A percentile compares a stretch with the other conserved stretches of the same genome.
These are phyloP conservation scores for Candida odintsovae DNA, from an alignment of 805 yeast species.

Conservation along the genomic window DNA sequence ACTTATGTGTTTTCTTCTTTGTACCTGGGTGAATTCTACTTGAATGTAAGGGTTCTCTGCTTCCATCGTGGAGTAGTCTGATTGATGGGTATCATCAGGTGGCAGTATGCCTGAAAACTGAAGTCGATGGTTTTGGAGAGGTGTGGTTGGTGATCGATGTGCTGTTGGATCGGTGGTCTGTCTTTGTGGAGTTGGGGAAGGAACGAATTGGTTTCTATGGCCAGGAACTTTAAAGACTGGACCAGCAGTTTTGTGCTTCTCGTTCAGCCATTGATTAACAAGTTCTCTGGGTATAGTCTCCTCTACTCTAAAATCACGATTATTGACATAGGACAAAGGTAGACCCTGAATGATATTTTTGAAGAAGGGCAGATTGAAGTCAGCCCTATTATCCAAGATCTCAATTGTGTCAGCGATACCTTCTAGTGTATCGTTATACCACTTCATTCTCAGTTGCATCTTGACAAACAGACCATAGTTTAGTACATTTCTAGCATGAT, in stretches of 20 bases:
- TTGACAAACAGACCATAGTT: constrained; percentile 8
- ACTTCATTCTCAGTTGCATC: constrained; percentile 6
- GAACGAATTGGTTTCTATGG: not conserved
- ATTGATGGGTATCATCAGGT: not conserved
- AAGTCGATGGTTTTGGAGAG: not conserved
- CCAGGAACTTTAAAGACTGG: not conserved
- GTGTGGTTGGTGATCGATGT: not conserved
- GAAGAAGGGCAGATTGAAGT: constrained; percentile 1
- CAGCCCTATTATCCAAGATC: not conserved
- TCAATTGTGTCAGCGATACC: constrained; percentile 1
- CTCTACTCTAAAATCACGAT: not conserved
- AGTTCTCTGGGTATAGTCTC: constrained; percentile 2
- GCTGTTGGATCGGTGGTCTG: not conserved
- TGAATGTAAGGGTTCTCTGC: not conserved
- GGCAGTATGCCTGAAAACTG: not conserved
- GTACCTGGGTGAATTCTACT: not conserved
- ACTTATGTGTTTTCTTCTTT: not conserved
- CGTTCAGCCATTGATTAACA: constrained; percentile 1
- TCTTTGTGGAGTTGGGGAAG: not conserved
- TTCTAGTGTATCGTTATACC: constrained; percentile 4
- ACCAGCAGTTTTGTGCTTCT: not conserved
- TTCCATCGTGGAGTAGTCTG: not conserved
- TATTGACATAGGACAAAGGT: constrained; percentile 3
- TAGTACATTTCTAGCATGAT: constrained; percentile 4
- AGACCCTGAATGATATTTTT: constrained; percentile 2